phyloP scores from a whole-genome alignment of 371 early-diverging fungal genomes.

The Saksenaea vasiformis region DNA sequence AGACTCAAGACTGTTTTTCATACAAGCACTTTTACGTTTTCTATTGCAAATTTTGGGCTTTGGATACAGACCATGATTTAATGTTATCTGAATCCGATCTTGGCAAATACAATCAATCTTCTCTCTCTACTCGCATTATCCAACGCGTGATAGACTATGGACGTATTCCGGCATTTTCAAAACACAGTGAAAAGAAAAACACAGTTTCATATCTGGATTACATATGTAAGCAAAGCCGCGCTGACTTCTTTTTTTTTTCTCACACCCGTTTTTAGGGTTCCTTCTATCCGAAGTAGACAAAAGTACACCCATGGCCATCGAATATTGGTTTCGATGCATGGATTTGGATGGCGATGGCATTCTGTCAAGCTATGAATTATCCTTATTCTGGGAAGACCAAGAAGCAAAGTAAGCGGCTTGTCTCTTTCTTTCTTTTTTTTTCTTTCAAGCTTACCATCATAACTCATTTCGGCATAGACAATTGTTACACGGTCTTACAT shows the following conservation, averaged over 20 bases:
- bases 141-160: constrained; percentile 56
- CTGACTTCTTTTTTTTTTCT: constrained; percentile 1
- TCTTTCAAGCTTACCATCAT: neutral
- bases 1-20: constrained; percentile 74
- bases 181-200: constrained; percentile 4
- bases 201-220: constrained; percentile 52
- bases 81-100: constrained; percentile 62
- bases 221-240: constrained; percentile 34
- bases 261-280: constrained; percentile 58
- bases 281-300: constrained; percentile 84
- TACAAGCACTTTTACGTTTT: constrained; percentile 95
- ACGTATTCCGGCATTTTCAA: constrained; percentile 24
- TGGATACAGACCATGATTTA: constrained; percentile 76
- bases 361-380: constrained; percentile 77
- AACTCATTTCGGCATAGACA: constrained; percentile 11
- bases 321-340: constrained; percentile 87
- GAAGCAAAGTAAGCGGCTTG: constrained; percentile 25
- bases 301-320: constrained; percentile 67
- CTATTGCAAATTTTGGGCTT: constrained; percentile 91
- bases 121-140: constrained; percentile 57
- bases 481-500: constrained; percentile 13
- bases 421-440: neutral
- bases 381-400: constrained; percentile 82
- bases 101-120: constrained; percentile 60
- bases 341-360: constrained; percentile 88